Evolutionary conservation across 2,329 filamentous ascomycete genomes (phyloP).

Genomic region (Xylariomycetidae sp.): DNA sequence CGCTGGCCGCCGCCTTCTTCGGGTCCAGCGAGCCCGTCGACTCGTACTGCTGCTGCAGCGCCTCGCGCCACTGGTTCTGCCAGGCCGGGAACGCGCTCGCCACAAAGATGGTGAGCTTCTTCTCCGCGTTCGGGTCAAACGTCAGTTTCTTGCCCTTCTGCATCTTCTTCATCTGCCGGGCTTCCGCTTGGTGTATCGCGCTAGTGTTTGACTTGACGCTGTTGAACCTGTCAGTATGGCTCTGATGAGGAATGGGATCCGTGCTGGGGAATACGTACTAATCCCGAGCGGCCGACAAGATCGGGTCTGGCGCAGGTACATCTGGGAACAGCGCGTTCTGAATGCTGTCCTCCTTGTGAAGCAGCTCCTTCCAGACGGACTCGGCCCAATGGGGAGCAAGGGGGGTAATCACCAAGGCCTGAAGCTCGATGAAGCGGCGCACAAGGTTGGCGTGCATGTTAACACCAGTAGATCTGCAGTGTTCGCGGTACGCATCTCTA

Average conservation of each 20-base stretch:
- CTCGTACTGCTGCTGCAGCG: conserved; percentile 57
- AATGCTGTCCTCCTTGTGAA: conserved; percentile 70
- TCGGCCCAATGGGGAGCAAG: conserved; percentile 93
- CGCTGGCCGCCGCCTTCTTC: conserved; percentile 56
- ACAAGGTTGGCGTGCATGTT: conserved; percentile 82
- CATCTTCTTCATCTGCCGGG: conserved; percentile 77
- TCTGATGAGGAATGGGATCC: neutral
- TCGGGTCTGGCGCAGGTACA: conserved; percentile 57
- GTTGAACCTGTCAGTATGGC: conserved; percentile 1
- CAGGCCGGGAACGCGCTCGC: conserved; percentile 77
- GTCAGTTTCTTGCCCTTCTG: conserved; percentile 81
- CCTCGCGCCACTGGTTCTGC: conserved; percentile 85
- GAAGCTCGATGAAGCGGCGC: conserved; percentile 75
- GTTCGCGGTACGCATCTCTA: conserved; percentile 88
- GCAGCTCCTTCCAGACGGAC: conserved; percentile 90
- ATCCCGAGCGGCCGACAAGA: conserved; percentile 70
- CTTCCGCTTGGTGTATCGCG: too few relatives aligned
- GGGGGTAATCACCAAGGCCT: conserved; percentile 74
- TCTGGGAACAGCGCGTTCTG: conserved; percentile 73
- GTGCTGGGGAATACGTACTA: conserved; percentile 72
- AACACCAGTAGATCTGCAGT: conserved; percentile 66
- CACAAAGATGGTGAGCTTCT: conserved; percentile 82
- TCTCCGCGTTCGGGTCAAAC: conserved; percentile 88
- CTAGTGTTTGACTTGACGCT: conserved; percentile 87
- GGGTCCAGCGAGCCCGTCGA: conserved; percentile 44